phyloP scores from a whole-genome alignment of 2,329 filamentous ascomycete genomes.

The Scopulariopsis brevicaulis region DNA sequence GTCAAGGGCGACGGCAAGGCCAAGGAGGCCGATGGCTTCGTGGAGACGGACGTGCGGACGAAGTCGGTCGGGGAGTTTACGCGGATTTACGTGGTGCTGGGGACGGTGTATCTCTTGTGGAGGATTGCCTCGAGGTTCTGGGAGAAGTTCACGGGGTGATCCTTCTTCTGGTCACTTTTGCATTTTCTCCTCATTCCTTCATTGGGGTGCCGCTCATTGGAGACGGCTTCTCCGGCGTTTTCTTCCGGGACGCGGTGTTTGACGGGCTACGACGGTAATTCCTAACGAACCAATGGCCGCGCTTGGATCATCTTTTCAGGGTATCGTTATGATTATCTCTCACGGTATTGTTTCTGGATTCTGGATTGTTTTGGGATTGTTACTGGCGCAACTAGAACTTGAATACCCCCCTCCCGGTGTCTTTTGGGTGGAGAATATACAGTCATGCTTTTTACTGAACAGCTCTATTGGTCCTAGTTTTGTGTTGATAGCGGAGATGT shows the following conservation, averaged over 20 bases:
- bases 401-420: background rate
- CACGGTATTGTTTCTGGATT: background rate
- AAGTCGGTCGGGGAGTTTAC: slow-evolving; percentile 42
- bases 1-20: slow-evolving; percentile 33
- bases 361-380: background rate
- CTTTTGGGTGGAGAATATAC: background rate
- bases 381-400: background rate
- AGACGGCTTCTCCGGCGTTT: background rate
- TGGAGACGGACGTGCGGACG: slow-evolving; percentile 48
- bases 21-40: slow-evolving; percentile 26
- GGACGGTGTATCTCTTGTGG: slow-evolving; percentile 28
- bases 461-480: background rate
- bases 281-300: background rate
- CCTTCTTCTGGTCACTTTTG: background rate
- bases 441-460: background rate
- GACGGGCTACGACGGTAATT: background rate
- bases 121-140: slow-evolving; percentile 21
- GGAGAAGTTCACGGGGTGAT: background rate
- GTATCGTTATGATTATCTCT: background rate
- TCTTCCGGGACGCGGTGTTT: background rate
- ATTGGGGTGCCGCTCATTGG: background rate
- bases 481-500: background rate
- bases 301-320: background rate
- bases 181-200: background rate
- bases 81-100: slow-evolving; percentile 40